Evolutionary conservation across 306 rosid species (phyloP), one percentile per base, ranked within the genome.

Genomic region (Acacia acuminata): DNA sequence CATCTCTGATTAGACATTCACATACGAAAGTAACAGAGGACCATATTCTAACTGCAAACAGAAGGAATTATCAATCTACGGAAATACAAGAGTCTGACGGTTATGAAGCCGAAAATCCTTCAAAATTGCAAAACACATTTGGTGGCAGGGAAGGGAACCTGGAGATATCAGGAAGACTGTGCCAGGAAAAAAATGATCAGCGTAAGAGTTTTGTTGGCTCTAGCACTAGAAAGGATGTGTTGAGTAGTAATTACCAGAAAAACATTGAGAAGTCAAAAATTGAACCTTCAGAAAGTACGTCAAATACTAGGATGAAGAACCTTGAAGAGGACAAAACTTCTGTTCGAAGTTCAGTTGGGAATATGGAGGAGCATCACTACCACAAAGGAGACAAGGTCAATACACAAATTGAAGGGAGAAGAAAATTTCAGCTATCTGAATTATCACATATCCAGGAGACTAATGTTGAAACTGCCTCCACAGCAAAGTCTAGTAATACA

Each of bases 371-470:
- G 79, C 90, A 38, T 60, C 64, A 36, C 77, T 82, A 56, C 76
- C 88, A 85, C 81, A 80, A 84, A 78, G 85, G 79, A 71, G 89
- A 83, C 70, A 80, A 75, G 60, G 51, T 61, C 74, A 61, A 71
- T 70, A 61, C 78, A 56, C 86, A 85, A 30, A 66, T 73, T 79
- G 75, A 80, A 75, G 85, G 79, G 32, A 81, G 89, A 87, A 67
- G 90, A 84, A 89, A 79, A 56, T 73, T 81, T 70, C 91, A 85
- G 71, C 75, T 86, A 76, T 84, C 86, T 89, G 89, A 85, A 72
- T 77, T 44, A 79, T 86, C 92, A 51, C 90, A 81, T 75, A 76
- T 42, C 83, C 85, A 79, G 77, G 81, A 85, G 32, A 77, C 79
- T 65, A 50, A 81, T 77, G 71, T 78, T 47, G 89, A 84, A 80